Evolutionary conservation across 2,329 filamentous ascomycete genomes (phyloP), one percentile per base, ranked within the genome.

Genomic region (Fonsecaea multimorphosa): DNA sequence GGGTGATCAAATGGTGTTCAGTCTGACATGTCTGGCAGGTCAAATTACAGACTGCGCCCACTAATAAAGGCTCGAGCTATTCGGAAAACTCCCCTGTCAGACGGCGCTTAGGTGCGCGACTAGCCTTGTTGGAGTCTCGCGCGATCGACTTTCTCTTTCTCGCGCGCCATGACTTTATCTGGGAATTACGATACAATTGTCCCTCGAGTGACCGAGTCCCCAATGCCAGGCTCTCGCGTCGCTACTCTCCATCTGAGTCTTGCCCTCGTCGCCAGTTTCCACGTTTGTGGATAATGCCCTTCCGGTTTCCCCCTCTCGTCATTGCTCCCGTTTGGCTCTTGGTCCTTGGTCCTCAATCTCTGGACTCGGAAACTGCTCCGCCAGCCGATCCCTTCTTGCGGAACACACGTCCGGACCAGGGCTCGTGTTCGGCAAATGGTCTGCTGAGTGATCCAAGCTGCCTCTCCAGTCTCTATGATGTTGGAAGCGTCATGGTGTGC

Each of bases 381-480:
- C 27, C 44, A 49, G 44, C 44, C 12, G 11, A 11, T 3, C 44
- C 9, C 22, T 7, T 49, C 9, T 11, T 12, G 19, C 12, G 44
- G 44, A 56, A 57, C 12, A 57, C 54, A 40, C 4, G 24, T 46
- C 40, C 22, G n/a, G n/a, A n/a, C 9, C 44, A 49, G 44, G 44
- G 19, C 22, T 11, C 44, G 22, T 49, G 44, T 5, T 49, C 44
- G 44, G 44, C 22, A 49, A 49, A 49, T 49, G 44, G 44, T 49
- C 14, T 49, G 44, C 44, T 27, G 8, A 49, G 44, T 14, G 19
- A 22, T 49, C 44, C 9, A 24, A 49, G 44, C 22, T 14, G 11
- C 44, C 3, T 16, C 44, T 16, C 44, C 19, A 12, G 40, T 11
- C n/a, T n/a, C n/a, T n/a, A 49, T 49, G 44, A 49, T 49, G 44